Evolutionary conservation across 2,329 filamentous ascomycete species (phyloP).

Genomic region (Microdochium bolleyi): DNA sequence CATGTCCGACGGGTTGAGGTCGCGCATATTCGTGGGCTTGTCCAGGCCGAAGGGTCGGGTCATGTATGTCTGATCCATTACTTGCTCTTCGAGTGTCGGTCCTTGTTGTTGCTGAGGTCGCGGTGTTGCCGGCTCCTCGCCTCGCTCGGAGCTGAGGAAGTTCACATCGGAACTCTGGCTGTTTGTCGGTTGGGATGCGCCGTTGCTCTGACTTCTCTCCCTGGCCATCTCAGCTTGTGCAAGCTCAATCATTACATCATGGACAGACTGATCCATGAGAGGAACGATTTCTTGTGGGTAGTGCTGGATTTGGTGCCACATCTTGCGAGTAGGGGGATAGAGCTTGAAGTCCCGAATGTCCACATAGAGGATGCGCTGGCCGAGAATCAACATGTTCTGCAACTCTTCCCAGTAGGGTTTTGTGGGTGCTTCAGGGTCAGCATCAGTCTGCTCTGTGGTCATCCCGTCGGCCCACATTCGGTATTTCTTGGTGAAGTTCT

Average conservation of each 20-base stretch:
- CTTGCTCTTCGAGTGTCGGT: constrained; percentile 67
- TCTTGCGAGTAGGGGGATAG: constrained; percentile 84
- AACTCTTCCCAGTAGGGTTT: constrained; percentile 81
- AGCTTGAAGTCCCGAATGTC: constrained; percentile 85
- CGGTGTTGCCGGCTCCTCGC: constrained; percentile 36
- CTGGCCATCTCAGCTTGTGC: constrained; percentile 72
- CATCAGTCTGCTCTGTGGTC: constrained; percentile 64
- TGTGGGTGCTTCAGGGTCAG: constrained; percentile 62
- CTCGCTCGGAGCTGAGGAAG: constrained; percentile 71
- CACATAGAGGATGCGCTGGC: constrained; percentile 76
- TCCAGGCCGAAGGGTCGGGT: constrained; percentile 87
- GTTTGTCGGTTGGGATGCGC: constrained; percentile 47
- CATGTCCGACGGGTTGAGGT: constrained; percentile 91
- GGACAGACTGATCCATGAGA: constrained; percentile 89
- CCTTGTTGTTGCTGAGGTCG: constrained; percentile 28
- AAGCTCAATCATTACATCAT: constrained; percentile 87
- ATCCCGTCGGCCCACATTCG: constrained; percentile 86
- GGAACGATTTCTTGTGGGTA: constrained; percentile 96
- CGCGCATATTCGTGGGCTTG: constrained; percentile 80
- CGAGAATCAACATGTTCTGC: constrained; percentile 84
- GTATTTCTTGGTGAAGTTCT: constrained; percentile 89
- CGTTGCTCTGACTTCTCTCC: constrained; percentile 38
- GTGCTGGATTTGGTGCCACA: constrained; percentile 90
- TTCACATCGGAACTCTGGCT: constrained; percentile 65
- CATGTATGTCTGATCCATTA: constrained; percentile 72